Percentiles rank a stretch among this genome's conserved stretches.
These are phyloP conservation scores for Mycena pura DNA, from an alignment of 768 basidiomycete species.

Conservation along the genomic window DNA sequence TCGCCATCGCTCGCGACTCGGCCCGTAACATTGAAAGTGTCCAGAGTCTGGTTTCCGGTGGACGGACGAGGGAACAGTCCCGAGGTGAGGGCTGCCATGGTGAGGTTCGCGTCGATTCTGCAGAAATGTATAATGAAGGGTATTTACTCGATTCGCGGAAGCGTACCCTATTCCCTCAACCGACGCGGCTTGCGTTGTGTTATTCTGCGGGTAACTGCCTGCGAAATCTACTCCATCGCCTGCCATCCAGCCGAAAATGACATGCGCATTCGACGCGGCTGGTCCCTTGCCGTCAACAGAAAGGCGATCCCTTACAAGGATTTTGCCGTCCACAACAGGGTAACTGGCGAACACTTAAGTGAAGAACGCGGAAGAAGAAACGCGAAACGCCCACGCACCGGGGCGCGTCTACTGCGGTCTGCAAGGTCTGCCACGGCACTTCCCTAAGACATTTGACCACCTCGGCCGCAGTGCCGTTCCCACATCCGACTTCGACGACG, in stretches of 20 bases:
- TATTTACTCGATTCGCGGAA: not conserved
- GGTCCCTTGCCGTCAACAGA: slow-evolving; percentile 47
- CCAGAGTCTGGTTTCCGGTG: slow-evolving; percentile 42
- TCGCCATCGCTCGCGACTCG: slow-evolving; percentile 51
- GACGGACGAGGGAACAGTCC: slow-evolving; percentile 49
- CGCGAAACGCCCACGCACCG: not conserved
- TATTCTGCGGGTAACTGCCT: slow-evolving; percentile 38
- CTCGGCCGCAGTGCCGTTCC: slow-evolving; percentile 32
- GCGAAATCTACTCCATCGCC: slow-evolving; percentile 58
- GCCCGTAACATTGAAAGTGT: slow-evolving; percentile 55
- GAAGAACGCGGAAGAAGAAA: not conserved
- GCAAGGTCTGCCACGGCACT: slow-evolving; percentile 42
- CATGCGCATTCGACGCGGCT: slow-evolving; percentile 47
- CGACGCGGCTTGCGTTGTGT: slow-evolving; percentile 21
- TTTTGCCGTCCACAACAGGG: slow-evolving; percentile 56
- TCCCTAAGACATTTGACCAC: slow-evolving; percentile 46
- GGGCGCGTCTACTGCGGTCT: slow-evolving; percentile 43
- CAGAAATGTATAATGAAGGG: too few relatives aligned
- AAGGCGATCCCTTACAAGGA: slow-evolving; percentile 46
- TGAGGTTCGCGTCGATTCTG: slow-evolving; percentile 26
- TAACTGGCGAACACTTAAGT: slow-evolving; percentile 31
- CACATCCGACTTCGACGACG: slow-evolving; percentile 49
- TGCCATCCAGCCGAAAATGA: slow-evolving; percentile 57
- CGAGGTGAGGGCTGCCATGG: slow-evolving; percentile 30
- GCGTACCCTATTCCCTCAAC: slow-evolving; percentile 25